phyloP scores from a whole-genome alignment of 2,329 filamentous ascomycete genomes.

The Diplodia sapinea region DNA sequence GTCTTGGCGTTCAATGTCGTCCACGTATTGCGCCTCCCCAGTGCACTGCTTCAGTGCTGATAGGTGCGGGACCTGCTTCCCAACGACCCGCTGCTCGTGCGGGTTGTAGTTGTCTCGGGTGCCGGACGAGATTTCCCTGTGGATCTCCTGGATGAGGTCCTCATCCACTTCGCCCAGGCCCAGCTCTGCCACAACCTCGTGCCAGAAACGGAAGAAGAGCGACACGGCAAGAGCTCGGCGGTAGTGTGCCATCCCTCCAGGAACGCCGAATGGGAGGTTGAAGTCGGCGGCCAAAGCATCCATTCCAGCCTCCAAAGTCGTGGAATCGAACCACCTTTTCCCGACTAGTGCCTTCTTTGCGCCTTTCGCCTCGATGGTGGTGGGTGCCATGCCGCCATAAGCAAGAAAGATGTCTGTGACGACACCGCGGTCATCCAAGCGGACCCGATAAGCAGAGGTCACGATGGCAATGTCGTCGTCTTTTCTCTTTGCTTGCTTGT shows the following conservation, averaged over 20 bases:
- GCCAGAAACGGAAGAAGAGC: conserved; percentile 97
- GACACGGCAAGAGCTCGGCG: conserved; percentile 85
- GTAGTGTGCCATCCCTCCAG: conserved; percentile 95
- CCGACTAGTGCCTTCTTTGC: conserved; percentile 74
- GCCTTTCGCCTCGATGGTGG: conserved; percentile 79
- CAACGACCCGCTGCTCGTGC: conserved; percentile 81
- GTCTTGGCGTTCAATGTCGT: conserved; percentile 83
- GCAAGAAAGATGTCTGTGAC: conserved; percentile 79
- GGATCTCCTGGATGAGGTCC: conserved; percentile 79
- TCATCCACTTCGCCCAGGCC: conserved; percentile 64
- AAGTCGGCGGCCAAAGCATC: conserved; percentile 83
- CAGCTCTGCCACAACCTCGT: conserved; percentile 76
- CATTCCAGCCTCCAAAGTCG: conserved; percentile 86
- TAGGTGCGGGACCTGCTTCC: conserved; percentile 82
- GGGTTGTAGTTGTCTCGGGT: conserved; percentile 76
- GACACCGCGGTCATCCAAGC: conserved; percentile 68
- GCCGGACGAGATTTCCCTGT: conserved; percentile 79
- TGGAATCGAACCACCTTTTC: conserved; percentile 76
- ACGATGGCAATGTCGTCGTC: conserved; percentile 98
- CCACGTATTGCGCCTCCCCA: conserved; percentile 92
- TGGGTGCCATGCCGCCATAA: conserved; percentile 93
- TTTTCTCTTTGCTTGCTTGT: conserved; percentile 95
- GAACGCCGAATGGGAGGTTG: conserved; percentile 82
- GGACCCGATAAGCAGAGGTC: conserved; percentile 79
- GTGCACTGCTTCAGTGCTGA: conserved; percentile 91